Evolutionary conservation across 2,329 filamentous ascomycete species (phyloP).

Genomic region (Trichoderma pleuroti): DNA sequence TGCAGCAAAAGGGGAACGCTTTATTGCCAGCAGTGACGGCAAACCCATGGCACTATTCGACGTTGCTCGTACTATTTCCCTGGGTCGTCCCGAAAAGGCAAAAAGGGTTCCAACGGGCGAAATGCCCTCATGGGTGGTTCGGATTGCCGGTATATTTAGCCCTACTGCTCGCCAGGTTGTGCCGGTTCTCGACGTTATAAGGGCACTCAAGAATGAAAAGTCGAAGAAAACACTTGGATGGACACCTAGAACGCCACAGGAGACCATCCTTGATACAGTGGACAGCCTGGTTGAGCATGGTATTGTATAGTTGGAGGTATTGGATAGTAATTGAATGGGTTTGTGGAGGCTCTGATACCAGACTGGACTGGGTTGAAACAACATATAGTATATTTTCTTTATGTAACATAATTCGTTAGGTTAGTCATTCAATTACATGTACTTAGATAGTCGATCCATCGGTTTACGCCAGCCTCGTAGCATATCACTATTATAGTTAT

Average conservation of each 20-base stretch:
- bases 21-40: slow-evolving; percentile 25
- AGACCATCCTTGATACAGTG: background rate
- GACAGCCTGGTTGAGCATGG: background rate
- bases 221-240: background rate
- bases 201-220: background rate
- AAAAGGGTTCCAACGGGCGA: background rate
- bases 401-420: no score
- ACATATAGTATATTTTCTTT: no score
- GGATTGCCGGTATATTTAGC: background rate
- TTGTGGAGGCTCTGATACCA: no score
- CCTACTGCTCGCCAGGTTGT: background rate
- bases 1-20: slow-evolving; percentile 26
- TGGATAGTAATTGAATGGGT: background rate
- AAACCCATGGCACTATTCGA: background rate
- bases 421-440: no score
- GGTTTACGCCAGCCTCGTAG: no score
- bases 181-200: background rate
- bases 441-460: no score
- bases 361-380: no score
- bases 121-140: background rate
- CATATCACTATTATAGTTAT: no score
- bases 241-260: background rate
- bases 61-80: background rate
- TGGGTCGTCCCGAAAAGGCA: background rate
- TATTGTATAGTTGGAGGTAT: background rate